These are phyloP conservation scores for Tremella mesenterica DNA, from an alignment of 768 basidiomycete genomes.

Conservation along the genomic window DNA sequence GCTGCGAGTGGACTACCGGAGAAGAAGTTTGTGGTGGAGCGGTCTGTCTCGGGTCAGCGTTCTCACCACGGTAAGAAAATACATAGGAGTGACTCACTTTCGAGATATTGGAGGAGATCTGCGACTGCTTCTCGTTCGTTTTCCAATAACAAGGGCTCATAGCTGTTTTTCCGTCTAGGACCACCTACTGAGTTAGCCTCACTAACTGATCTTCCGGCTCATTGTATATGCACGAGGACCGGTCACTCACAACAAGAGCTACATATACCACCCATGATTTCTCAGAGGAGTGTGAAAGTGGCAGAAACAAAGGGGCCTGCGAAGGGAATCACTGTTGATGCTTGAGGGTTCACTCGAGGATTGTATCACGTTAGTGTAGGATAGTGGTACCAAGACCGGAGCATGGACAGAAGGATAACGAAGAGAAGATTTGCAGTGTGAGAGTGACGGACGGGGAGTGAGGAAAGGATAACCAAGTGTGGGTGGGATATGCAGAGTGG, in stretches of 20 bases:
- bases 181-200: slow-evolving; percentile 26
- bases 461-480: no score
- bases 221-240: neutral
- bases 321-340: no score
- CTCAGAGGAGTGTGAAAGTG: neutral
- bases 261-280: slow-evolving; percentile 23
- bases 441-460: no score
- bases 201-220: no score
- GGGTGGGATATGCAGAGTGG: no score
- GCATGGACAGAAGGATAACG: no score
- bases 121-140: slow-evolving; percentile 93
- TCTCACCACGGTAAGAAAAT: slow-evolving; percentile 1
- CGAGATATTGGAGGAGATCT: slow-evolving; percentile 90
- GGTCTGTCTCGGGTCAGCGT: slow-evolving; percentile 55
- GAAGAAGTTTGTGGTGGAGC: slow-evolving; percentile 98
- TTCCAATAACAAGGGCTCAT: slow-evolving; percentile 46
- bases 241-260: slow-evolving; percentile 26
- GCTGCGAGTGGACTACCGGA: slow-evolving; percentile 82
- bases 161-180: slow-evolving; percentile 38
- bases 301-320: neutral
- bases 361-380: no score
- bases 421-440: no score
- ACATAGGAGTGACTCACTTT: slow-evolving; percentile 59
- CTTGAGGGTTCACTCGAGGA: no score
- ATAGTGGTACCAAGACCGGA: no score